Conservation (phyloP, 2,329 filamentous ascomycete genomes). For the Sporothrix curviconia region DNA sequence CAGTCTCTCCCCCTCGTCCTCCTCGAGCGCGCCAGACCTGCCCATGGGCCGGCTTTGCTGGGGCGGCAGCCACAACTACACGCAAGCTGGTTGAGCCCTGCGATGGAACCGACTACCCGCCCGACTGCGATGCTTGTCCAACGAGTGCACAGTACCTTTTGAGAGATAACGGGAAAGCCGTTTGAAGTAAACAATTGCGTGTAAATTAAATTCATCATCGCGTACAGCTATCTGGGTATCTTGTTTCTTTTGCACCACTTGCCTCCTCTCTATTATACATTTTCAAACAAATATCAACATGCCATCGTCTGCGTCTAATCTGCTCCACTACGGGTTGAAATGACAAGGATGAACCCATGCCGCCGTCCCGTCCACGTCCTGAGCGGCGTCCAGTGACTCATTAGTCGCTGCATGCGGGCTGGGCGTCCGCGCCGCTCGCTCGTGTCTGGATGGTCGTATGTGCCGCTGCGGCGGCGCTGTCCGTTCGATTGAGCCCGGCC, state of each 20-base stretch:
- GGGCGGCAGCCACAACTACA: neutral
- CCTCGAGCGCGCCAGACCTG: neutral
- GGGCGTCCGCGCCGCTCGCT: neutral
- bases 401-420: slow-evolving; percentile 15
- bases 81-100: slow-evolving; percentile 4
- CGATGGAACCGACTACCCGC: slow-evolving; percentile 2
- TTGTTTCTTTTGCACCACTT: neutral
- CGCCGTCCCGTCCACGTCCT: slow-evolving; percentile 26
- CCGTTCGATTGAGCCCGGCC: neutral
- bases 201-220: neutral
- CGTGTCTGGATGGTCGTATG: slow-evolving; percentile 6
- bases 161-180: no score
- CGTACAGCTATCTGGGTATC: neutral
- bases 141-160: no score
- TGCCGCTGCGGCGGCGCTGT: slow-evolving; percentile 3
- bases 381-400: slow-evolving; percentile 32
- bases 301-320: neutral
- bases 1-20: no score
- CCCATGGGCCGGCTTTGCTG: slow-evolving; percentile 6
- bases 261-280: no score
- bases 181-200: no score
- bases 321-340: slow-evolving; percentile 22
- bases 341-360: slow-evolving; percentile 30
- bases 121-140: neutral
- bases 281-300: neutral